These are phyloP conservation scores for Microcyclosporella mali DNA, from an alignment of 2,329 filamentous ascomycete species.

Conservation along the genomic window DNA sequence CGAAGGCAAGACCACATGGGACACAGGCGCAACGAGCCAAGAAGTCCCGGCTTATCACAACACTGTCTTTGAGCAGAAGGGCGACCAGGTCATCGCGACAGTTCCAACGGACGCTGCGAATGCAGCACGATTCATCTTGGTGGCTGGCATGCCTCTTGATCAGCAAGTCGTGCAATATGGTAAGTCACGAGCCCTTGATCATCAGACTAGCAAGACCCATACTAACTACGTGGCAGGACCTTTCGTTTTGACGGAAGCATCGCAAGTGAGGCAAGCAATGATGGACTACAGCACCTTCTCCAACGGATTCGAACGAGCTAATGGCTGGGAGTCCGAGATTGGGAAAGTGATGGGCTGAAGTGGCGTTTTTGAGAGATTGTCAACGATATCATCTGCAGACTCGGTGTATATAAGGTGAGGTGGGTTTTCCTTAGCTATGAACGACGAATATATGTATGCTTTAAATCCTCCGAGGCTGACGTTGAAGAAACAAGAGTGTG, in stretches of 20 bases:
- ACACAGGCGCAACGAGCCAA: conserved; percentile 45
- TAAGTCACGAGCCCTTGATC: neutral
- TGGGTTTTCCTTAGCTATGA: too few relatives aligned
- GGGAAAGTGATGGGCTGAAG: conserved; percentile 60
- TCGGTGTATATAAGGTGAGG: too few relatives aligned
- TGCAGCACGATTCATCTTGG: conserved; percentile 57
- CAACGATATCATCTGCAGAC: too few relatives aligned
- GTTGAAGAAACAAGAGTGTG: too few relatives aligned
- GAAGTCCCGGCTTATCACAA: conserved; percentile 70
- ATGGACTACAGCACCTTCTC: conserved; percentile 64
- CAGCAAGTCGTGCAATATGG: conserved; percentile 79
- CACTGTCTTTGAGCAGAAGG: conserved; percentile 75
- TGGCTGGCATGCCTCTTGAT: conserved; percentile 73
- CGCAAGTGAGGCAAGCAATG: conserved; percentile 70
- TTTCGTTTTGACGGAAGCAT: conserved; percentile 68
- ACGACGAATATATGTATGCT: too few relatives aligned
- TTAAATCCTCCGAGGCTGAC: too few relatives aligned
- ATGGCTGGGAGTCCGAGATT: conserved; percentile 79
- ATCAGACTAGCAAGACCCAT: neutral
- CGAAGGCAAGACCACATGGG: conserved; percentile 63
- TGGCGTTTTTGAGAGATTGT: neutral
- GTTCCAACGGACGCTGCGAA: conserved; percentile 61
- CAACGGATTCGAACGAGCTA: conserved; percentile 75
- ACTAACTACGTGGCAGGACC: conserved; percentile 36
- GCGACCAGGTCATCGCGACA: conserved; percentile 66